Evolutionary conservation across 768 basidiomycete genomes (phyloP), one percentile per base, ranked within the genome.

Genomic region (Russula compacta): DNA sequence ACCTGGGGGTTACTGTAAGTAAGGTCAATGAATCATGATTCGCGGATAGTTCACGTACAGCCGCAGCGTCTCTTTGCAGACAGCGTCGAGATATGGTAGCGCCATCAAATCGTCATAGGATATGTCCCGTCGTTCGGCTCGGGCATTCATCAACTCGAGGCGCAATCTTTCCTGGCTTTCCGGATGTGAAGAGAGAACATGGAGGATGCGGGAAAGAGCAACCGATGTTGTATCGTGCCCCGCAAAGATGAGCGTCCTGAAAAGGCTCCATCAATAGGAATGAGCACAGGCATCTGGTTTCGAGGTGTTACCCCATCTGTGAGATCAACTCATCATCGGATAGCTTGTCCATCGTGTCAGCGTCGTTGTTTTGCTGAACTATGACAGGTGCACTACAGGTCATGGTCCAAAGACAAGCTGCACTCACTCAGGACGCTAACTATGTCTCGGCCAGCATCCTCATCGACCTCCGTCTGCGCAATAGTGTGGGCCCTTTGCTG

Each of bases 71-170:
- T 75, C 74, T 21, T 71, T 67, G 56, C 71, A 71, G 40, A 74
- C 67, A 11, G 69, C 69, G 47, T 78, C 77, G 32, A 78, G 70
- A 64, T 75, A 74, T 0, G 75, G 71, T 19, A 79, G 67, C 3
- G 69, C 56, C 49, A 69, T 70, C 5, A 79, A 66, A 9, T 68
- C 70, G 60, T 77, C 75, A 52, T 72, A 72, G 6, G 67, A 57
- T 32, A 71, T 48, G 38, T 70, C 68, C 36, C 64, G 29, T 35
- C 44, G 50, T 49, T 61, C 51, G 33, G 33, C 60, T 11, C 64
- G 54, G 12, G 61, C 59, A 4, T 53, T 42, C 40, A 58, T 58
- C 42, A 69, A 36, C 58, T 67, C 68, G 10, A 48, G 47, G 7
- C 67, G 60, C 32, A 69, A 29, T 24, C 19, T 57, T 6, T 53